A percentile compares a stretch with the other conserved stretches of the same genome.
Evolutionary conservation across 768 basidiomycete genomes (phyloP).

Genomic region (Naganishia onofrii): DNA sequence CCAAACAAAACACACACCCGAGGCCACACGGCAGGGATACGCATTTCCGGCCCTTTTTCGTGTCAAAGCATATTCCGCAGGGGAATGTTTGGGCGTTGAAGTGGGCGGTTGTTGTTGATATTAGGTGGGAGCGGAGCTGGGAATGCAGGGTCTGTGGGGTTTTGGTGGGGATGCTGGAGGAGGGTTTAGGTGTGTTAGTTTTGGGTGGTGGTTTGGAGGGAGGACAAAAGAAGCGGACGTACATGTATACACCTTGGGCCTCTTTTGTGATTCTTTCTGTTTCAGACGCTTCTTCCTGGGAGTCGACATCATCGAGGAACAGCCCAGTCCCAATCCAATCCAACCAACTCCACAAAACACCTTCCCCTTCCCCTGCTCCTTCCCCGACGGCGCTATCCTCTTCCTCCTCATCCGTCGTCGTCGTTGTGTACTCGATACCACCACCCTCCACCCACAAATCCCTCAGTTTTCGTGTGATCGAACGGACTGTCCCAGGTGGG

Average conservation of each 20-base stretch:
- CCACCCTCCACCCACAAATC: conserved; percentile 40
- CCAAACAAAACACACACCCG: conserved; percentile 76
- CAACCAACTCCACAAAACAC: conserved; percentile 47
- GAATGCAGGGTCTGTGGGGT: conserved; percentile 28
- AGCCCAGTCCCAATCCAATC: conserved; percentile 47
- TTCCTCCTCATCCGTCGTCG: background rate
- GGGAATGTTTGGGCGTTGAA: conserved; percentile 57
- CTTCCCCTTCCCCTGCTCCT: conserved; percentile 30
- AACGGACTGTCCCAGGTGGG: background rate
- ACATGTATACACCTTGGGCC: background rate
- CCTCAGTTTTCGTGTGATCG: conserved; percentile 1
- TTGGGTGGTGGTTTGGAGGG: no score
- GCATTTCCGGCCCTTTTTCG: conserved; percentile 72
- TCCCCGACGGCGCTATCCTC: conserved; percentile 25
- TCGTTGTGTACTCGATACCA: no score
- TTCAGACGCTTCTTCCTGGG: background rate
- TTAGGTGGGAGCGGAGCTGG: conserved; percentile 33
- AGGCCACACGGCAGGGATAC: conserved; percentile 62
- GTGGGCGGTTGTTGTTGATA: conserved; percentile 35
- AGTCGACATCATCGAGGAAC: conserved; percentile 32
- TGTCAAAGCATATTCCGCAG: conserved; percentile 74
- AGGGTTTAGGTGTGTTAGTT: background rate
- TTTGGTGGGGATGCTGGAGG: background rate
- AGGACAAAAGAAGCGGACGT: background rate
- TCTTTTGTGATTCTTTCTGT: background rate